phyloP scores from a whole-genome alignment of 495 filamentous ascomycete species.

The Aspergillus diversus region DNA sequence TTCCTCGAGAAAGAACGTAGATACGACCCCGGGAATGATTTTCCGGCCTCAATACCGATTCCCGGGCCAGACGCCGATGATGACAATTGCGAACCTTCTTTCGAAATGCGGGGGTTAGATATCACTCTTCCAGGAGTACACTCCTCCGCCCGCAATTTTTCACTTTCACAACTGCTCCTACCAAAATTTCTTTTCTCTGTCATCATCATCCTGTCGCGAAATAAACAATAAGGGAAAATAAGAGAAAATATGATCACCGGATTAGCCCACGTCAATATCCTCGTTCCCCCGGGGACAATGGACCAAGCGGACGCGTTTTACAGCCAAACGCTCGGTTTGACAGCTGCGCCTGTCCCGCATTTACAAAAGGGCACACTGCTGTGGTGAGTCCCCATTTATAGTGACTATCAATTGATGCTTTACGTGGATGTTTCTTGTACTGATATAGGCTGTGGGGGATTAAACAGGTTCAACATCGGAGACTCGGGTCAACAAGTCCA shows the following conservation, averaged over 20 bases:
- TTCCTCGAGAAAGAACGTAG: too few relatives aligned
- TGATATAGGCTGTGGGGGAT: background rate
- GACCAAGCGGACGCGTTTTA: slow-evolving; percentile 60
- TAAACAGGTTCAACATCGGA: slow-evolving; percentile 53
- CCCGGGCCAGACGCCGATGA: slow-evolving; percentile 5
- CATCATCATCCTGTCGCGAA: background rate
- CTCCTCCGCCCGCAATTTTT: too few relatives aligned
- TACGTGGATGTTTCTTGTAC: background rate
- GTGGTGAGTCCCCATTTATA: slow-evolving; percentile 39
- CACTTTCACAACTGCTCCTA: too few relatives aligned
- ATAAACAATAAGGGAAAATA: background rate
- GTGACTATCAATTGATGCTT: too few relatives aligned
- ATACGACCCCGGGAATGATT: slow-evolving; percentile 7
- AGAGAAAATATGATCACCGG: slow-evolving; percentile 56
- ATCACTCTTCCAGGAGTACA: background rate
- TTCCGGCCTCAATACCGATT: slow-evolving; percentile 12
- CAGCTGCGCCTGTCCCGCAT: slow-evolving; percentile 51
- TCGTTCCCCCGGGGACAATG: slow-evolving; percentile 57
- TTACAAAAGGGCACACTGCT: slow-evolving; percentile 52
- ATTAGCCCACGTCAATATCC: slow-evolving; percentile 63
- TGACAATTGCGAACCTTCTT: background rate
- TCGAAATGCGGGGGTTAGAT: slow-evolving; percentile 8
- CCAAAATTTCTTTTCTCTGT: too few relatives aligned
- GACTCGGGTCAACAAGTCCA: slow-evolving; percentile 63
- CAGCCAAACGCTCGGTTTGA: slow-evolving; percentile 55